Percentiles rank a stretch among this genome's conserved stretches.
These are phyloP conservation scores for Scutellaria baicalensis DNA, from an alignment of 257 asterid species.

Conservation along the genomic window DNA sequence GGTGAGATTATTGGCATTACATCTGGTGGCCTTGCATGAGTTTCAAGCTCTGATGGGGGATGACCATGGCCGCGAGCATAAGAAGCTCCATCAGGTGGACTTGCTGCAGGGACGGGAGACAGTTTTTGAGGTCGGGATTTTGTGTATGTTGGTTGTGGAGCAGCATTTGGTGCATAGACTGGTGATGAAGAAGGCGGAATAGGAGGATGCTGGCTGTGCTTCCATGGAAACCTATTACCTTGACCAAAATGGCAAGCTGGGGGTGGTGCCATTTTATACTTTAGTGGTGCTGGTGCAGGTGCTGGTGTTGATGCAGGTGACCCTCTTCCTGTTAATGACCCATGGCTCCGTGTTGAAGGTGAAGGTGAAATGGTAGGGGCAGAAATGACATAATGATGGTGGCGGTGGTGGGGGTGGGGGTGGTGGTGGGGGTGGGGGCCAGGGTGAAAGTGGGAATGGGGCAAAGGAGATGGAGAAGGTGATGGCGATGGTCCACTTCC, in stretches of 20 bases:
- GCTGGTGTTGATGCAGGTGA: constrained; percentile 29
- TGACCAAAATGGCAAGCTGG: constrained; percentile 49
- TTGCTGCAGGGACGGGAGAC: constrained; percentile 33
- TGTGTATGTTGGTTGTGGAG: constrained; percentile 31
- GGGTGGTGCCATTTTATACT: constrained; percentile 36
- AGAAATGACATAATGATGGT: constrained; percentile 22
- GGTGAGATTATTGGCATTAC: constrained; percentile 37
- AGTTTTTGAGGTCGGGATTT: constrained; percentile 21
- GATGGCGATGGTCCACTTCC: constrained; percentile 37
- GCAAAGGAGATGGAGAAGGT: constrained; percentile 39
- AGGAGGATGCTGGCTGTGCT: constrained; percentile 26
- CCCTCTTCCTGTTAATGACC: constrained; percentile 22
- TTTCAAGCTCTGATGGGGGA: constrained; percentile 45
- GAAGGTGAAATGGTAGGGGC: constrained; percentile 56
- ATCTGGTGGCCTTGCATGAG: constrained; percentile 41
- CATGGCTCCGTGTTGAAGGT: constrained; percentile 27
- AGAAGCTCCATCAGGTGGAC: constrained; percentile 42
- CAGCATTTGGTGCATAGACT: constrained; percentile 36
- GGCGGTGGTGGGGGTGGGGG: constrained; percentile 45
- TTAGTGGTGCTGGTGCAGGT: constrained; percentile 36
- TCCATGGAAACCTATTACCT: constrained; percentile 38
- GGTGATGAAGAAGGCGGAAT: constrained; percentile 42
- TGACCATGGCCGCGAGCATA: constrained; percentile 28
- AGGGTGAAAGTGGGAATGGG: constrained; percentile 33
- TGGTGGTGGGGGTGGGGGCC: constrained; percentile 43